Evolutionary conservation across 176 grass and related monocot genomes (phyloP), one percentile per base, ranked within the genome.

Genomic region (Calamus simplicifolius): DNA sequence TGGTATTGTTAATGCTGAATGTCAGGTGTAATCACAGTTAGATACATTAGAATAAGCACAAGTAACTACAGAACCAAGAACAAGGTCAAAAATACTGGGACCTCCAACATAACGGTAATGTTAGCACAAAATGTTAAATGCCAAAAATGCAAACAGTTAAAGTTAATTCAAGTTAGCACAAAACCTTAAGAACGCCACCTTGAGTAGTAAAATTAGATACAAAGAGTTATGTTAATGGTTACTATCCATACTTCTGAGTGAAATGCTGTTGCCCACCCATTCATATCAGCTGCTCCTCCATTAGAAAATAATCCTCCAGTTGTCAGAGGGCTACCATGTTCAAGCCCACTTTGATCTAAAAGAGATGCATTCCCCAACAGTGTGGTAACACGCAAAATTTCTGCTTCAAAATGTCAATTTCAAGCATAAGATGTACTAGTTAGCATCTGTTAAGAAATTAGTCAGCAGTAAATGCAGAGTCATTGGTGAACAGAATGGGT

Each of bases 321-420:
- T 72, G 85, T 95, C 89, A 95, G 82, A 86, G 82, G 90, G 81
- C 90, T 95, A 95, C 85, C 90, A 95, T 95, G 90, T 95, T 95
- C 90, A 89, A 89, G 72, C 64, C 85, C 85, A 89, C 76, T 89
- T 73, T 84, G 85, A 70, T 84, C 83, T 78, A 95, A 85, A 89
- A 81, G 74, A 64, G 90, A 84, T 8, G 71, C 77, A 26, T 86
- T 89, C 82, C 85, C 90, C 90, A 95, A 89, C 51, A 95, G 76
- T 70, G 86, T 77, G 67, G 90, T 89, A 79, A 86, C 90, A 79
- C 90, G 86, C 76, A 95, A 89, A 83, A 95, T 95, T 89, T 95
- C 90, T 95, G 90, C 72, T 95, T 81, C 85, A 95, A 88, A 79
- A 89, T 84, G 88, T 69, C 85, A 86, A 95, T 95, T 89, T 72